Base-by-base conservation (phyloP, 495 filamentous ascomycete species). In the Aspergillus panamensis region DNA sequence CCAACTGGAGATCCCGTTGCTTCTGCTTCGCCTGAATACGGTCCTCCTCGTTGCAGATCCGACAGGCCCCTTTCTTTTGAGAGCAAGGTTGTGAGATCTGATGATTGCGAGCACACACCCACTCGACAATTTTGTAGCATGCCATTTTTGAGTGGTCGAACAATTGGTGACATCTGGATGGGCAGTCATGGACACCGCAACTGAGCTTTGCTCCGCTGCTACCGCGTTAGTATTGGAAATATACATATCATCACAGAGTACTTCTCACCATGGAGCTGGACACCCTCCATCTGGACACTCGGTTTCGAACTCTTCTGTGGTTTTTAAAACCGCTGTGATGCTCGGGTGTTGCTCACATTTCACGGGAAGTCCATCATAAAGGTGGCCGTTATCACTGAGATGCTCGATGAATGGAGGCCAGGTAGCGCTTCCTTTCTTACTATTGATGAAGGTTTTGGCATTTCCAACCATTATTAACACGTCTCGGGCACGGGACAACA, bases 271-370 rank as follows among this genome's bases (percentile, higher is more conserved):
- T 32, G 80, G 81, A 31, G 82, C 74, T 2, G 67, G 66, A 62
- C 88, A 92, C n/a, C 89, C 89, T 2, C 89, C 89, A 67, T 92
- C 88, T 0, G 89, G 89, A 52, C 80, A 84, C 17, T 81, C 65
- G 6, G 60, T 71, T 8, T 84, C 80, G 59, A 92, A 92, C 21
- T 87, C 82, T 3, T 78, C 69, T 0, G 71, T 64, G 3, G 64
- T 73, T 13, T 57, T 57, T 3, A 90, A 53, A 3, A 84, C 35
- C 0, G 74, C 70, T 3, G 58, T 77, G 21, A 57, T 74, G 3
- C 84, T 64, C 0, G 81, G 82, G 69, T 93, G 89, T 42, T 78
- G 77, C 59, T 87, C 81, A 62, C 89, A 93, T 51, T 76, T 75
- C 2, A 91, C 77, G 0, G 88, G 88, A 12, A 92, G 73, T 1